phyloP scores from a whole-genome alignment of 148 eudicot genomes.

The Polygonum aviculare region DNA sequence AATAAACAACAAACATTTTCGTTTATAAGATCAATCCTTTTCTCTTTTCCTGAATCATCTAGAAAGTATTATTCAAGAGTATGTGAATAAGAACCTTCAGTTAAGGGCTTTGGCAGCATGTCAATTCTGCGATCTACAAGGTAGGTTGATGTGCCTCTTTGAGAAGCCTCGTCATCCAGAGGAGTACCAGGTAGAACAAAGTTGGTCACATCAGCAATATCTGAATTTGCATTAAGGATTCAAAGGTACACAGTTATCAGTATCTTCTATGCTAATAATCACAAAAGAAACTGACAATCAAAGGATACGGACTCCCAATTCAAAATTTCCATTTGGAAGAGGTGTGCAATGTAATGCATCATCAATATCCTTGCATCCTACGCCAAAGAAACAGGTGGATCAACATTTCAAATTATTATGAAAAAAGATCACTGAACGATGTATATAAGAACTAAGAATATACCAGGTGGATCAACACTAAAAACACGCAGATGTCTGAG shows the following conservation, averaged over 20 bases:
- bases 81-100: constrained; percentile 57
- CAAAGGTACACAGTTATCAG: neutral
- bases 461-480: constrained; percentile 99
- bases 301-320: constrained; percentile 99
- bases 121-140: constrained; percentile 96
- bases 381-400: constrained; percentile 8
- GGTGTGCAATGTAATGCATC: constrained; percentile 89
- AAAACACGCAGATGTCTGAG: constrained; percentile 73
- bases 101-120: constrained; percentile 98
- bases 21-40: neutral
- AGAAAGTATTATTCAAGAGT: neutral
- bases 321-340: constrained; percentile 86
- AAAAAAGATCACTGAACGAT: neutral
- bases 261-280: neutral
- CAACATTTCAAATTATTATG: neutral
- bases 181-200: constrained; percentile 96
- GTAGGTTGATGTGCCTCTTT: constrained; percentile 94
- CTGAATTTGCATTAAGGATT: constrained; percentile 46
- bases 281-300: neutral
- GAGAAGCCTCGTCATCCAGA: constrained; percentile 89
- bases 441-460: neutral
- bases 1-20: neutral
- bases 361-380: constrained; percentile 98
- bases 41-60: neutral
- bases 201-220: constrained; percentile 98